A percentile compares a stretch with the other conserved stretches of the same genome.
phyloP scores from a whole-genome alignment of 306 rosid species.

The Acacia melanoxylon region DNA sequence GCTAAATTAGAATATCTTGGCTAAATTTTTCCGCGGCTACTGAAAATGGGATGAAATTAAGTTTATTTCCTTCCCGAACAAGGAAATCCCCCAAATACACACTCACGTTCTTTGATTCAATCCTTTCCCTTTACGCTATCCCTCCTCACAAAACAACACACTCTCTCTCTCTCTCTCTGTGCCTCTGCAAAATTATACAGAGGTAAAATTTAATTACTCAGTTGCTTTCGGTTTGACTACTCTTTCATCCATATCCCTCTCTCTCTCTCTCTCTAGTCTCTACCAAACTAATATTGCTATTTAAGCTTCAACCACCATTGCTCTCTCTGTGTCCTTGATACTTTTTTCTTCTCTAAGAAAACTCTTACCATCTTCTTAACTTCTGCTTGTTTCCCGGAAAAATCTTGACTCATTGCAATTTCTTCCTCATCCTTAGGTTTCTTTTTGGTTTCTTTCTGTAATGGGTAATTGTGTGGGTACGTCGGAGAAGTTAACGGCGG shows the following conservation, averaged over 20 bases:
- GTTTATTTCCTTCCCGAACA: not conserved
- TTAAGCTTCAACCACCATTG: not conserved
- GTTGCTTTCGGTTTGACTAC: not conserved
- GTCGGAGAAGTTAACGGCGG: constrained; percentile 66
- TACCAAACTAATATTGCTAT: not conserved
- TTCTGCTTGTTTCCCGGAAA: not conserved
- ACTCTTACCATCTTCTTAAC: not conserved
- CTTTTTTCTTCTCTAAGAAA: not conserved
- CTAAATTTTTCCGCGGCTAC: not conserved
- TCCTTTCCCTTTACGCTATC: not conserved
- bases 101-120: not conserved
- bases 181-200: not conserved
- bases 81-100: too few relatives aligned
- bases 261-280: not conserved
- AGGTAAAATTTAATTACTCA: not conserved
- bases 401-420: not conserved
- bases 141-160: not conserved
- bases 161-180: too few relatives aligned
- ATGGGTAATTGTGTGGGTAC: constrained; percentile 71
- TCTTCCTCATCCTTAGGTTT: not conserved
- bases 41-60: not conserved
- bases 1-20: too few relatives aligned
- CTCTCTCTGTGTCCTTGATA: not conserved
- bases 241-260: not conserved
- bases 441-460: too few relatives aligned